These are phyloP conservation scores for Ophiobolus disseminans DNA, from an alignment of 2,329 filamentous ascomycete species.

Conservation along the genomic window DNA sequence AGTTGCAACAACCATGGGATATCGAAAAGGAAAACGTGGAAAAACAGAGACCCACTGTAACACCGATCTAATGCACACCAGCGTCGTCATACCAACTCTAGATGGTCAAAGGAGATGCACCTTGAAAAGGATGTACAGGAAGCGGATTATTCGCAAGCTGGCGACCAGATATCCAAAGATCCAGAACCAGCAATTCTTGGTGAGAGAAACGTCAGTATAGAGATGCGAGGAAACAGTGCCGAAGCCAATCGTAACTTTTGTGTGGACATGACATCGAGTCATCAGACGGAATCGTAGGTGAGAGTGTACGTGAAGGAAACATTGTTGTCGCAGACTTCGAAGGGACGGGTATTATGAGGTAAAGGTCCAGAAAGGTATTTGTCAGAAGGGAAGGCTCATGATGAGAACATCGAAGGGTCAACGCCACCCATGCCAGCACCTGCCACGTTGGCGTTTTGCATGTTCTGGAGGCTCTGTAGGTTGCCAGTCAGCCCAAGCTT, in stretches of 20 bases:
- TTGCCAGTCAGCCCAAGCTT: constrained; percentile 48
- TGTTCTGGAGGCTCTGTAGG: constrained; percentile 51
- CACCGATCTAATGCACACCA: constrained; percentile 46
- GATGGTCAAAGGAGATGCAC: constrained; percentile 36
- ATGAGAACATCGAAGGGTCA: constrained; percentile 58
- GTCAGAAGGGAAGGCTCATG: constrained; percentile 3
- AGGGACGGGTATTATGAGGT: constrained; percentile 31
- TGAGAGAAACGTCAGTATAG: constrained; percentile 29
- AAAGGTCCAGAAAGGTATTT: not conserved
- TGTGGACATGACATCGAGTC: constrained; percentile 4
- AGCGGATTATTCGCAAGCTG: constrained; percentile 23
- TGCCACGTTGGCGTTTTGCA: constrained; percentile 56
- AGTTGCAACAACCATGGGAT: constrained; percentile 23
- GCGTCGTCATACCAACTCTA: constrained; percentile 37
- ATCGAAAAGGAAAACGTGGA: constrained; percentile 27
- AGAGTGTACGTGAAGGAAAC: constrained; percentile 9
- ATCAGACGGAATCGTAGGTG: constrained; percentile 7
- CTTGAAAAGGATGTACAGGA: constrained; percentile 35
- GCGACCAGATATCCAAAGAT: constrained; percentile 29
- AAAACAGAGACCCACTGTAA: constrained; percentile 26
- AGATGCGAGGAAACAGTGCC: constrained; percentile 31
- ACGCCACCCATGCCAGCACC: constrained; percentile 64
- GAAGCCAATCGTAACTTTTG: constrained; percentile 31
- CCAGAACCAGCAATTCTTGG: constrained; percentile 20
- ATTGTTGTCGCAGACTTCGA: not conserved